Percentiles rank a stretch among this genome's conserved stretches.
These are phyloP conservation scores for Murraya paniculata DNA, from an alignment of 345 rosid species.

Conservation along the genomic window DNA sequence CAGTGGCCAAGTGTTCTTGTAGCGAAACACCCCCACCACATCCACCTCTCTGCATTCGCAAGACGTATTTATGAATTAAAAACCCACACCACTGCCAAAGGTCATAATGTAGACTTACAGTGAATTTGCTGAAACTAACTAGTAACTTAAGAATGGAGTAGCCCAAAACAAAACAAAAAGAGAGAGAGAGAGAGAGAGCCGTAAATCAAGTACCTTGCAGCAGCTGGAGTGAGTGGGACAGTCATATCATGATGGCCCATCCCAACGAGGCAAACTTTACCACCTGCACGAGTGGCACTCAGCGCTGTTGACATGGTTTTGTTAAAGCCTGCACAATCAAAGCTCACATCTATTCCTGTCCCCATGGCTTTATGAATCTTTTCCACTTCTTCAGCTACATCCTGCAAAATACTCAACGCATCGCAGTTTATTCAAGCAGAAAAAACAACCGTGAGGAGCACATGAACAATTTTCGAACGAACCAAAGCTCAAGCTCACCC, in stretches of 20 bases:
- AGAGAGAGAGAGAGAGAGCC: neutral
- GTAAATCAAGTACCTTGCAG: slow-evolving; percentile 60
- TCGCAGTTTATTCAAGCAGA: neutral
- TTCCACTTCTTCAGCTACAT: slow-evolving; percentile 57
- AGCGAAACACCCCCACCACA: slow-evolving; percentile 72
- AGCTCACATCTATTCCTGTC: slow-evolving; percentile 58
- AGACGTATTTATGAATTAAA: neutral
- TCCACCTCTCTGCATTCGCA: slow-evolving; percentile 68
- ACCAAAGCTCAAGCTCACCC: neutral
- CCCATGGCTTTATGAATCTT: slow-evolving; percentile 63
- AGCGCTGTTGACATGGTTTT: slow-evolving; percentile 90
- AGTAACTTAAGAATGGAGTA: no score
- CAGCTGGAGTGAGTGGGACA: slow-evolving; percentile 81
- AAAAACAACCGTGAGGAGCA: neutral
- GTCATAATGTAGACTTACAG: no score
- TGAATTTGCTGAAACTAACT: no score
- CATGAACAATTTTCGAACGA: neutral
- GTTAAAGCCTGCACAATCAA: slow-evolving; percentile 86
- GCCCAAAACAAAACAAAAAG: no score
- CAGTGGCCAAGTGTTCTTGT: slow-evolving; percentile 87
- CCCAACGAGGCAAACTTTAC: slow-evolving; percentile 92
- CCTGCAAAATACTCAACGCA: slow-evolving; percentile 33
- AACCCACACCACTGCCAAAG: neutral
- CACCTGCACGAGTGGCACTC: slow-evolving; percentile 71
- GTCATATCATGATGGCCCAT: slow-evolving; percentile 77